Evolutionary conservation across 2,329 filamentous ascomycete species (phyloP).

Genomic region (Fusarium bulbicola): DNA sequence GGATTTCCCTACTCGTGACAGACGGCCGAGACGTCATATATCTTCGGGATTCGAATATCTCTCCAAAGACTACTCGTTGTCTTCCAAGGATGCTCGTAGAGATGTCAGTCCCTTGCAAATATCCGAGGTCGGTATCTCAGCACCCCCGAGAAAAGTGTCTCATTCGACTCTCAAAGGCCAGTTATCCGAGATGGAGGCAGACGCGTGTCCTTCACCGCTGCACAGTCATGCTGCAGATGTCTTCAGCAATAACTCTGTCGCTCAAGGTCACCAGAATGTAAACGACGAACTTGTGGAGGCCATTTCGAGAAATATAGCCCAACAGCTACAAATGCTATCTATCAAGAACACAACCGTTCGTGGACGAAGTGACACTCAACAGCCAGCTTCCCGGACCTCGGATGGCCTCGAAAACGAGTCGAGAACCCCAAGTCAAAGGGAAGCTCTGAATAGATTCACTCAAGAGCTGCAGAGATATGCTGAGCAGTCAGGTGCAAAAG

Average conservation of each 20-base stretch:
- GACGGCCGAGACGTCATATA: not conserved
- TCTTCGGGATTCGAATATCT: not conserved
- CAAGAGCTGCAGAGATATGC: slow-evolving; percentile 45
- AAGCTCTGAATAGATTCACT: slow-evolving; percentile 51
- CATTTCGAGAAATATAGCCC: slow-evolving; percentile 55
- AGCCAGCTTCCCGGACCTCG: not conserved
- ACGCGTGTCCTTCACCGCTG: not conserved
- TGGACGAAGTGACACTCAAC: not conserved
- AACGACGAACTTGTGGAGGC: slow-evolving; percentile 56
- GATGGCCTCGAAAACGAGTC: slow-evolving; percentile 42
- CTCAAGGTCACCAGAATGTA: slow-evolving; percentile 44
- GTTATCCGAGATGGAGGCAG: not conserved
- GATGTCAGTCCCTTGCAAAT: not conserved
- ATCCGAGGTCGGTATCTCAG: not conserved
- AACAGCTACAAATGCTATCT: slow-evolving; percentile 55
- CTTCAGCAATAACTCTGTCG: slow-evolving; percentile 15
- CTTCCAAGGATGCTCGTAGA: not conserved
- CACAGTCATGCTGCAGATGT: slow-evolving; percentile 24
- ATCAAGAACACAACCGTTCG: slow-evolving; percentile 25
- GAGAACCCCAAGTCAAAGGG: slow-evolving; percentile 55
- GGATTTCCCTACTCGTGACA: not conserved
- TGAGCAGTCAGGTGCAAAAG: slow-evolving; percentile 49
- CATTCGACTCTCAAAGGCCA: not conserved
- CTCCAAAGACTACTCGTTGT: not conserved
- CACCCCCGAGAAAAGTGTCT: not conserved